Evolutionary conservation across 306 rosid species (phyloP), one percentile per base, ranked within the genome.

Genomic region (Quercus engelmannii): DNA sequence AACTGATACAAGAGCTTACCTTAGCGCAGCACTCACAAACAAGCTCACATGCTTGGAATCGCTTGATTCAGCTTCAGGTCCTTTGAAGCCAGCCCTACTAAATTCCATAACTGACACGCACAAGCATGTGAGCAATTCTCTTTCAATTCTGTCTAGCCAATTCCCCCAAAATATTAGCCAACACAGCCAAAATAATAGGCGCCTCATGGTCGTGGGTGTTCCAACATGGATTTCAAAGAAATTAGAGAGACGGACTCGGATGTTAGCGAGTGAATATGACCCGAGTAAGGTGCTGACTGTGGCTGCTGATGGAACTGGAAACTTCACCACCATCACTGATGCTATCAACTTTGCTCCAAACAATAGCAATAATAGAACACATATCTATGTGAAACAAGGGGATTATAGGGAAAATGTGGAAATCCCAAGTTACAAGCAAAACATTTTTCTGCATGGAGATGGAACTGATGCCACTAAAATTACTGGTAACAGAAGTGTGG

Each of bases 21-120:
- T 93, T 11, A 93, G 98, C 80, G 98, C 97, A 74, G 90, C 98
- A 20, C 79, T 93, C 13, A 91, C 98, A 41, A 93, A 93, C 91
- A 91, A 91, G 83, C 76, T 88, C 91, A 93, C 97, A 9, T 93
- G 98, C 74, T 55, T 93, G 67, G 97, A 93, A 83, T 93, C 94
- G n/a, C 83, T 93, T 18, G 92, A 88, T 23, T 85, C 92, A 35
- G 90, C 92, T 25, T 85, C 94, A 1, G 97, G 97, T 68, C 81
- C 91, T 46, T 69, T 87, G 68, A 93, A 91, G 86, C 86, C 87
- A 54, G 70, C 68, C 57, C 79, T 93, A 1, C 85, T 89, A 18
- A 51, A 82, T 57, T 85, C 93, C 73, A 81, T 91, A 15, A 67
- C 69, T 19, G 46, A 68, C 71, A 69, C 96, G 49, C 91, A 88